These are phyloP conservation scores for Tremellales sp. DNA, from an alignment of 1,284 basidiomycete species.

Conservation along the genomic window DNA sequence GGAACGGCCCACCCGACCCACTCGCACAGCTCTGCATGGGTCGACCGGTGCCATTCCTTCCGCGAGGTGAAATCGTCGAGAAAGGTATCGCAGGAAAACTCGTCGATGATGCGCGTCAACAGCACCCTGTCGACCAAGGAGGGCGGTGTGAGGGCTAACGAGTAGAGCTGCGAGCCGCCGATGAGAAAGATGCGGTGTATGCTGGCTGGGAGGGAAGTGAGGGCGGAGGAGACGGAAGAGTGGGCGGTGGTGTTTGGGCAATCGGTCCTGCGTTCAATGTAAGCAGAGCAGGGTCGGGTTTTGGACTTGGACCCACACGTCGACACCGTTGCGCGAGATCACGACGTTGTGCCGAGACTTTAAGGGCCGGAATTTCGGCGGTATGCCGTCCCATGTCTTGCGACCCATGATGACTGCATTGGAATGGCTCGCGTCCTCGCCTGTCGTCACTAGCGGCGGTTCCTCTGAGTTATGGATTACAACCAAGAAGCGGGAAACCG, in stretches of 20 bases:
- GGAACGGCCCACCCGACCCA: constrained; percentile 80
- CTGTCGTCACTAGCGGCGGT: constrained; percentile 44
- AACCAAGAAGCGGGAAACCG: constrained; percentile 10
- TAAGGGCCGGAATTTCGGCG: constrained; percentile 79
- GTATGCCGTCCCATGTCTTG: constrained; percentile 98
- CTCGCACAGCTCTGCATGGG: constrained; percentile 60
- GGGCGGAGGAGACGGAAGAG: constrained; percentile 36
- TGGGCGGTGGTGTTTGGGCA: constrained; percentile 22
- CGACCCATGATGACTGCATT: constrained; percentile 95
- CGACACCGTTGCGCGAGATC: constrained; percentile 62
- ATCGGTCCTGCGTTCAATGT: background rate
- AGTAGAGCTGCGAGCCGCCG: constrained; percentile 83
- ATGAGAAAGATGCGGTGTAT: constrained; percentile 66
- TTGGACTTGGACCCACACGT: constrained; percentile 58
- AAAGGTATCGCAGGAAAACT: constrained; percentile 81
- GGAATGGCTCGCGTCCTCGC: constrained; percentile 28
- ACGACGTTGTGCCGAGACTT: constrained; percentile 75
- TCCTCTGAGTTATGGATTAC: background rate
- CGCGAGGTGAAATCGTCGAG: constrained; percentile 65
- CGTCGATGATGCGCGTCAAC: constrained; percentile 75
- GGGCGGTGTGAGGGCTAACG: constrained; percentile 57
- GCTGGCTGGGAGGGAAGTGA: constrained; percentile 16
- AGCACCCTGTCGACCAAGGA: constrained; percentile 71
- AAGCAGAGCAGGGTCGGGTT: background rate
- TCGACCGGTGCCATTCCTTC: constrained; percentile 58